phyloP scores from a whole-genome alignment of 768 basidiomycete genomes.

The Phylloporus scabripes region DNA sequence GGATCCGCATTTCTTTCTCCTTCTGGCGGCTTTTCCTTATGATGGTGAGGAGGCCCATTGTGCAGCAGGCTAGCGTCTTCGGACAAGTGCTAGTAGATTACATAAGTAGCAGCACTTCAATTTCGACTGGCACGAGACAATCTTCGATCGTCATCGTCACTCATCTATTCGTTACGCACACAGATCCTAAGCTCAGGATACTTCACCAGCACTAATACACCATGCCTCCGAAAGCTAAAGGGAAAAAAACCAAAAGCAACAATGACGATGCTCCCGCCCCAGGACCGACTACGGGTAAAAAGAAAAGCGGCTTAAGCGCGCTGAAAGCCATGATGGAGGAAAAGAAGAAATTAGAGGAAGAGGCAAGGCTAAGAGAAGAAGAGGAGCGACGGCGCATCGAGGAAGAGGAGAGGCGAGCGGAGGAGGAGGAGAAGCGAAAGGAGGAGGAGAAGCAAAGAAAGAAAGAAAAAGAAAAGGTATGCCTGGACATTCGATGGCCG shows the following conservation, averaged over 20 bases:
- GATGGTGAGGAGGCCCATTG: constrained; percentile 92
- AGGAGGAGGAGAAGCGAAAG: constrained; percentile 68
- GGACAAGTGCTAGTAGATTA: no score
- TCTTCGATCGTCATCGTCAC: not conserved
- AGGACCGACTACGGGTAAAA: constrained; percentile 47
- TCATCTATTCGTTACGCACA: not conserved
- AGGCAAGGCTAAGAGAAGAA: constrained; percentile 62
- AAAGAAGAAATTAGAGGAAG: constrained; percentile 84
- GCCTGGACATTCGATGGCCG: not conserved
- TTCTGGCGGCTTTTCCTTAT: constrained; percentile 95
- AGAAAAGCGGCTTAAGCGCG: constrained; percentile 76
- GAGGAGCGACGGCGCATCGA: constrained; percentile 79
- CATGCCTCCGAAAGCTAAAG: constrained; percentile 64
- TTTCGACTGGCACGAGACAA: not conserved
- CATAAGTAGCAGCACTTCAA: no score
- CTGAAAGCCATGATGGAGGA: constrained; percentile 90
- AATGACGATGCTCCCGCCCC: constrained; percentile 50
- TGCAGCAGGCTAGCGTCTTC: no score
- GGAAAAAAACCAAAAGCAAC: constrained; percentile 80
- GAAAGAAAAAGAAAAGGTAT: constrained; percentile 88
- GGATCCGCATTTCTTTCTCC: constrained; percentile 92
- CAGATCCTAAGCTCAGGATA: not conserved
- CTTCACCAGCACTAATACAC: not conserved
- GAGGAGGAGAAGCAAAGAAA: constrained; percentile 79
- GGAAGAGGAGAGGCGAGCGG: constrained; percentile 78